These are phyloP conservation scores for Chlorella sp. DNA, from an alignment of 139 green algal species.

Conservation along the genomic window DNA sequence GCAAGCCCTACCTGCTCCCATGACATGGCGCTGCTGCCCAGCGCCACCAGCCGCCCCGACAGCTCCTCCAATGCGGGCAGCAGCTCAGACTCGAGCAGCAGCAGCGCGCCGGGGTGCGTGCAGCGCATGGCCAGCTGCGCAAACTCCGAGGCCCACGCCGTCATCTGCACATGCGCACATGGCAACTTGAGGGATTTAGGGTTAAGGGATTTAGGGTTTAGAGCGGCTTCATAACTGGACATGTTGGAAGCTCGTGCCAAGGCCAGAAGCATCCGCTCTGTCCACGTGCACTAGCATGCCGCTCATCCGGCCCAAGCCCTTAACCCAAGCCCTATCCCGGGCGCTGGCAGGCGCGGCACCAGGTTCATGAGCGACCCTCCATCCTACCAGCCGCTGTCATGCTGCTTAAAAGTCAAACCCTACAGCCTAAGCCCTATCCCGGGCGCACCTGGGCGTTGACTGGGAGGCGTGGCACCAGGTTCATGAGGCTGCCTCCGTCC, in stretches of 20 bases:
- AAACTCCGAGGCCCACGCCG: conserved; percentile 24
- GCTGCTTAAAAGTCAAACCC: not conserved
- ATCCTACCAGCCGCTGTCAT: not conserved
- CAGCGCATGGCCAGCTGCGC: conserved; percentile 38
- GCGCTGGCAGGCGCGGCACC: not conserved
- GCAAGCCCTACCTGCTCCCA: conserved; percentile 48
- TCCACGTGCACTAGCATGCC: not conserved
- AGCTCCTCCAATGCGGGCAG: conserved; percentile 43
- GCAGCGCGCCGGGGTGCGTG: conserved; percentile 17
- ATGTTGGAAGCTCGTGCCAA: too few species aligned
- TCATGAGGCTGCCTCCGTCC: conserved; percentile 24
- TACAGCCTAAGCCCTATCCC: not conserved
- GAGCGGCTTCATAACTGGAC: too few species aligned
- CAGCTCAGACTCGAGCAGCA: conserved; percentile 34
- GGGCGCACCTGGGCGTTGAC: conserved; percentile 14
- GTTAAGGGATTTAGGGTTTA: too few species aligned
- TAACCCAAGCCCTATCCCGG: too few species aligned
- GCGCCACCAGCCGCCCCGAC: conserved; percentile 12
- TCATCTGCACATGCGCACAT: conserved; percentile 12
- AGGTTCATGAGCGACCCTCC: not conserved
- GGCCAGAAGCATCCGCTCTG: not conserved
- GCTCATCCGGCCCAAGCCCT: too few species aligned
- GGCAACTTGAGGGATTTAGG: too few species aligned
- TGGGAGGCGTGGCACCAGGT: conserved; percentile 34
- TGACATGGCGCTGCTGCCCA: conserved; percentile 35